phyloP scores from a whole-genome alignment of 257 asterid species.

The Lycium barbarum region DNA sequence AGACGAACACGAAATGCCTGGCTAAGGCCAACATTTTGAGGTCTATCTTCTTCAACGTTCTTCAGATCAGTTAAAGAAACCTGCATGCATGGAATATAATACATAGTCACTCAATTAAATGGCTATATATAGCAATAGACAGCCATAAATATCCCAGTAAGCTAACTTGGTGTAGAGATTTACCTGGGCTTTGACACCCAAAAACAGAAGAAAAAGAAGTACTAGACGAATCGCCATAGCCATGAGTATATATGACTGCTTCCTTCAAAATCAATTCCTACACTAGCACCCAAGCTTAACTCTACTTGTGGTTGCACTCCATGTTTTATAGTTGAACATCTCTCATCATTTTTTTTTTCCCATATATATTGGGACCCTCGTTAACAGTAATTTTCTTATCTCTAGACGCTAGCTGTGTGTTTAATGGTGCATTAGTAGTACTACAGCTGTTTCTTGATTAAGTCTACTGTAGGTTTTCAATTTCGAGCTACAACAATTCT shows the following conservation, averaged over 20 bases:
- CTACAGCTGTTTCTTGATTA: slow-evolving; percentile 5
- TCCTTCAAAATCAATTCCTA: too few species aligned
- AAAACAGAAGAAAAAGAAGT: neutral
- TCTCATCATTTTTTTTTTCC: neutral
- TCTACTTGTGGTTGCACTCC: neutral
- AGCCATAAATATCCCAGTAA: too few species aligned
- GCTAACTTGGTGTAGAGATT: neutral
- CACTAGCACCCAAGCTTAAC: neutral
- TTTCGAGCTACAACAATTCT: neutral
- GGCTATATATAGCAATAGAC: too few species aligned
- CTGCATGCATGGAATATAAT: slow-evolving; percentile 36
- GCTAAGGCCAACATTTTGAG: slow-evolving; percentile 36
- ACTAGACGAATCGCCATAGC: neutral
- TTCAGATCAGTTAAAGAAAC: slow-evolving; percentile 41
- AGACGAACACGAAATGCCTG: slow-evolving; percentile 44
- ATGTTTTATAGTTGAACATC: neutral
- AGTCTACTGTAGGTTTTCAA: neutral
- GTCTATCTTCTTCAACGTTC: slow-evolving; percentile 43
- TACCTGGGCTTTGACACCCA: neutral
- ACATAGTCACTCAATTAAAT: too few species aligned
- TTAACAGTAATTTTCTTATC: neutral
- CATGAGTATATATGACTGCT: neutral
- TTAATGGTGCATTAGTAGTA: neutral
- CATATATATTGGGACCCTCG: neutral
- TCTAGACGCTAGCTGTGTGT: neutral